Conservation (phyloP, 2,329 filamentous ascomycete species). For the Talaromyces amestolkiae region DNA sequence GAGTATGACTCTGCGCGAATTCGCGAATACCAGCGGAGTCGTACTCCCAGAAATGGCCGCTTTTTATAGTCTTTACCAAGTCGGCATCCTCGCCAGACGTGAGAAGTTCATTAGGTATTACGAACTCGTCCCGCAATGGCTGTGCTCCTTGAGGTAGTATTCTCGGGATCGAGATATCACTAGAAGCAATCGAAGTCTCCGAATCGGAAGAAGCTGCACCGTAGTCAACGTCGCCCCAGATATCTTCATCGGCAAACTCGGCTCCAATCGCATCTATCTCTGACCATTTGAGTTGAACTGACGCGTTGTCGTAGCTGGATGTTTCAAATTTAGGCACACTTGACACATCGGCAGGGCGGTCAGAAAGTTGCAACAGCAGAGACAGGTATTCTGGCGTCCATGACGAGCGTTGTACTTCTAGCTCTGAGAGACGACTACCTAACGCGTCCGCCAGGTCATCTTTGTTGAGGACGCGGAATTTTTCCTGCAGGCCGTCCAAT, state of each 20-base stretch:
- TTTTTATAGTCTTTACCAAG: constrained; percentile 41
- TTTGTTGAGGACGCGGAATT: constrained; percentile 75
- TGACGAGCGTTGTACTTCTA: constrained; percentile 56
- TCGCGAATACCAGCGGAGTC: constrained; percentile 18
- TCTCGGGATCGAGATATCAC: constrained; percentile 31
- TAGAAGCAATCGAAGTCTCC: constrained; percentile 37
- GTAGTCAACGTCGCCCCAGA: constrained; percentile 44
- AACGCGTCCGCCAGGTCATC: constrained; percentile 76
- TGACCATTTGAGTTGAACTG: constrained; percentile 63
- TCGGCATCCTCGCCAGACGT: constrained; percentile 31
- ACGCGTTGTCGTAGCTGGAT: not conserved
- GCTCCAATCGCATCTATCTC: constrained; percentile 76
- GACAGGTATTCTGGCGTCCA: constrained; percentile 79
- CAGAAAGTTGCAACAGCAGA: constrained; percentile 75
- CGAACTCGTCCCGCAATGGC: constrained; percentile 33
- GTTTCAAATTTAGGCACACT: constrained; percentile 48
- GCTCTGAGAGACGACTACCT: constrained; percentile 55
- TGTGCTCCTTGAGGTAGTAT: constrained; percentile 29
- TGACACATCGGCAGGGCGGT: constrained; percentile 71
- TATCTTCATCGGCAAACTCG: constrained; percentile 53
- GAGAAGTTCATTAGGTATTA: constrained; percentile 35
- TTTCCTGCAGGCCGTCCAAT: constrained; percentile 75
- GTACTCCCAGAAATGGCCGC: constrained; percentile 50
- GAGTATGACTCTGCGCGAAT: constrained; percentile 24
- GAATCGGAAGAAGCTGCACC: constrained; percentile 41